Evolutionary conservation across 371 early-diverging fungal species (phyloP), one percentile per base, ranked within the genome.

Genomic region (Mortierella sp.): DNA sequence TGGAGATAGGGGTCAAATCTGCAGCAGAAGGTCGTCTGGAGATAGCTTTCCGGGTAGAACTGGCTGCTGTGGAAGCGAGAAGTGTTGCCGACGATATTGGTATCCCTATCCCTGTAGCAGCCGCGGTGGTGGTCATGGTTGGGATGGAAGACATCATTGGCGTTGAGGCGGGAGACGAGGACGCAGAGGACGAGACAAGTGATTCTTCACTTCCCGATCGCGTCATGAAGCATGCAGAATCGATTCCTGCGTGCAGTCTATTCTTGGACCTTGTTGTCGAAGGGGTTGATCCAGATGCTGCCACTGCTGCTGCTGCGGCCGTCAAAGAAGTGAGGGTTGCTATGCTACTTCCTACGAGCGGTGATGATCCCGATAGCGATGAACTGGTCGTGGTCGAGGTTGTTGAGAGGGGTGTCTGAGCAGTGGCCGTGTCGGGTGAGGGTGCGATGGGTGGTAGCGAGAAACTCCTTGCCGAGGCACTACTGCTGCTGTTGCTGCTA

Each of bases 191-290:
- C 34, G 65, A 53, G 11, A 29, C 7, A n/a, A 66, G 45, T 9
- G 82, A 81, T 3, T 82, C 82, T 7, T n/a, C 37, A 48, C 78
- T 77, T 8, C 69, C 48, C 4, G 78, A 71, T 34, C 72, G 65
- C 22, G 75, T 69, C 75, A 82, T 74, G 61, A 40, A 82, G 26
- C 82, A 82, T 24, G 65, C 82, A 41, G 82, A 82, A 22, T 82
- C 82, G 11, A 71, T 55, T 19, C 74, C 82, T 5, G 82, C 58
- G 6, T 81, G 50, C 4, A 65, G 43, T 14, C 78, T 63, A 31
- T 74, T 77, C 37, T 74, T 82, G 70, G 71, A 68, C 13, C 72
- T 64, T 2, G 47, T n/a, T 7, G 45, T 22, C 52, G 70, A 26
- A 2, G 71, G 31, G 29, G 75, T 44, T 2, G 64, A 29, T 16